Base-by-base conservation (phyloP, 2,329 filamentous ascomycete species). In the Diaporthe ilicicola region DNA sequence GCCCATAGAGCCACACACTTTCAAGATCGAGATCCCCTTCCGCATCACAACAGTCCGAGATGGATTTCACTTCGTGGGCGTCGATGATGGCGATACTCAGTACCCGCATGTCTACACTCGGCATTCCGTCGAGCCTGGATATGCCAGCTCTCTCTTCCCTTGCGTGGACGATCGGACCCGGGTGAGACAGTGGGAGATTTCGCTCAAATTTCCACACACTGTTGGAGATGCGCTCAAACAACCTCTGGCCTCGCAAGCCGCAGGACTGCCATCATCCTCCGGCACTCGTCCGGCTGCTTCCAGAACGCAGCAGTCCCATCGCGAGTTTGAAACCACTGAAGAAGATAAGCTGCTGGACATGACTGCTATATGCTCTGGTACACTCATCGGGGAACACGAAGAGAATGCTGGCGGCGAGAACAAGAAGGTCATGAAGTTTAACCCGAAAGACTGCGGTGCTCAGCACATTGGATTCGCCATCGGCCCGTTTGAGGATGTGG, bases 31-130 rank as follows among this genome's bases (percentile, higher is more conserved):
- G 56, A 92, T 98, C 70, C 93, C 96, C 42, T 99, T 97, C 78
- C 85, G 87, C 27, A 89, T 94, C 42, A 90, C 89, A 64, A 89
- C 90, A 75, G 91, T 95, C 64, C 88, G 94, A 55, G 96, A 99
- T 79, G 95, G 94, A 27, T 81, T 98, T 70, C 95, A 98, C 72
- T 99, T 98, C 81, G 93, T 97, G 19, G 95, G 96, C 4, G 88
- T 96, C 46, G 91, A 94, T 54, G 90, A 91, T 70, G 89, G 91
- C 64, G 95, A 98, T 79, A 86, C 86, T 69, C 89, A 95, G 73
- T 99, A 95, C 79, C 94, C 96, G 0, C 95, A 99, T 82, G 91
- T 93, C 61, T 99, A 97, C 80, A 97, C 95, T 0, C 92, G 91
- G 50, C 94, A 95, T 77, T 93, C 92, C 2, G 84, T 92, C 51